A percentile compares a stretch with the other conserved stretches of the same genome.
phyloP scores from a whole-genome alignment of 352 stramenopile genomes.

The Pythium dissotocum region DNA sequence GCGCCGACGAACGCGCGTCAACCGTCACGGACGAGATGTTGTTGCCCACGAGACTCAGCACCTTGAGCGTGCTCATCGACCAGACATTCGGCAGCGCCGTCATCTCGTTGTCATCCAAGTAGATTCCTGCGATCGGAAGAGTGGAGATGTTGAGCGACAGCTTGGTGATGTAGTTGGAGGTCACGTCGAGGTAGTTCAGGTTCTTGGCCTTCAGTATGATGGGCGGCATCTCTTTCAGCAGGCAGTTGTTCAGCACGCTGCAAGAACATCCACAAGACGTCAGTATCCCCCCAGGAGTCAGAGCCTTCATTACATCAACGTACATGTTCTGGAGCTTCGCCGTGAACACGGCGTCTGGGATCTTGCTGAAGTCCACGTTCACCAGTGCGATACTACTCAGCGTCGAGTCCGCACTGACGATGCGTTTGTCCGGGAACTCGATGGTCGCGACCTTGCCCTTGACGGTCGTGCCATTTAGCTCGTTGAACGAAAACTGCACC shows the following conservation, averaged over 20 bases:
- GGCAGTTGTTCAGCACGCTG: constrained; percentile 25
- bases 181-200: constrained; percentile 20
- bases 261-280: not conserved
- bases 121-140: constrained; percentile 7
- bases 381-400: constrained; percentile 16
- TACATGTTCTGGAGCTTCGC: constrained; percentile 19
- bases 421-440: constrained; percentile 23
- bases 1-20: not conserved
- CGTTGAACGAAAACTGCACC: constrained; percentile 14
- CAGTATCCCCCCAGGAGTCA: too few species aligned
- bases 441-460: constrained; percentile 23
- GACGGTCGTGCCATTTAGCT: not conserved
- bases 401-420: constrained; percentile 14
- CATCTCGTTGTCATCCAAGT: constrained; percentile 18
- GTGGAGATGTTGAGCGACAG: not conserved
- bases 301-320: not conserved
- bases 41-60: constrained; percentile 10
- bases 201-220: constrained; percentile 4
- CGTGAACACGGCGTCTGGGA: constrained; percentile 6
- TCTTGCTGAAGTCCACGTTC: constrained; percentile 19
- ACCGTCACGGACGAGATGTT: constrained; percentile 14
- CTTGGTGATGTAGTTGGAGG: not conserved
- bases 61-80: constrained; percentile 17
- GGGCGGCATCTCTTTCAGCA: not conserved
- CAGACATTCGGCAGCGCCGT: constrained; percentile 8